Base-by-base conservation (phyloP, 805 yeast genomes). In the Candida loeiensis region DNA sequence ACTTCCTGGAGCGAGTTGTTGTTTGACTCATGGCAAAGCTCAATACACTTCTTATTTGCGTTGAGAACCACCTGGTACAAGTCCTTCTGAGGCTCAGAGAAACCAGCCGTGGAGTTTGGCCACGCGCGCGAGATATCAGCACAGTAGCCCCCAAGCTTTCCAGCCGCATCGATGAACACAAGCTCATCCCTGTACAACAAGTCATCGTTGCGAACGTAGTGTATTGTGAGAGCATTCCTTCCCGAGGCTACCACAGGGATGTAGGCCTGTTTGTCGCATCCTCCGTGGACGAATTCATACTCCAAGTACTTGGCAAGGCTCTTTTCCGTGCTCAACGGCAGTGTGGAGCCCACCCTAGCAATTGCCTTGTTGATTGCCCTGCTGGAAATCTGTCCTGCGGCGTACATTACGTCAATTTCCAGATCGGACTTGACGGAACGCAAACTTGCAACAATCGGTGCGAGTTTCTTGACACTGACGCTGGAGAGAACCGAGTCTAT, bases 171-270 rank as follows among this genome's bases (percentile, higher is more conserved):
- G 3, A 93, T 89, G 20, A 93, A 76, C 6, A 89, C 96, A 71
- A 86, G 64, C 46, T 91, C 97, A 47, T 81, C 88, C 31, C 76
- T 74, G 42, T 76, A 75, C 46, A 93, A 71, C 9, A 84, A 61
- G 55, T 87, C 95, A 60, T 93, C 95, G 54, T 93, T 93, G 44
- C 95, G 71, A 0, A 96, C 90, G 59, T 93, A 93, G 62, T 93
- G 99, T 44, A 93, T 91, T 28, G 91, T 85, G 28, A 93, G 64
- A 0, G 97, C 88, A 58, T 93, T 90, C 20, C 76, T 65, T 1
- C 99, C 99, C 24, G 95, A 83, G 4, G 98, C 99, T 3, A 93
- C 95, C 7, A 93, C 99, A 0, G 99, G 98, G 15, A 90, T 77
- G 57, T 93, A 93, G 0, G 97, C 97, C 28, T 84, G 77, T 45